These are phyloP conservation scores for Coemansia sp. DNA, from an alignment of 192 early-diverging fungal genomes.

Conservation along the genomic window DNA sequence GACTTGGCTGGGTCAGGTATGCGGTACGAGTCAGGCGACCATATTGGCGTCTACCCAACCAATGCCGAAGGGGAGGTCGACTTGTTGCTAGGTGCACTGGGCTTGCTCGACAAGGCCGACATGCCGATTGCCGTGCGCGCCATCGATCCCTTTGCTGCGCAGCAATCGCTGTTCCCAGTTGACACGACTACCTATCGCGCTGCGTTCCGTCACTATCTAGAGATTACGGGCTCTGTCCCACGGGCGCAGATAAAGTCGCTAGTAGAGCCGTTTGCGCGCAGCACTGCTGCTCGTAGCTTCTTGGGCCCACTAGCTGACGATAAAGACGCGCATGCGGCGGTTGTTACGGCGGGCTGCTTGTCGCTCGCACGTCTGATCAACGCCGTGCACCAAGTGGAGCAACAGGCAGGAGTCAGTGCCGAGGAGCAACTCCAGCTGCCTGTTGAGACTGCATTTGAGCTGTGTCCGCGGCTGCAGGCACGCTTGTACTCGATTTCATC, in stretches of 20 bases:
- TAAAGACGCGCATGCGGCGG: constrained; percentile 67
- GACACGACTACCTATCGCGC: constrained; percentile 83
- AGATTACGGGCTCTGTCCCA: constrained; percentile 76
- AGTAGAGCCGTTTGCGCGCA: constrained; percentile 63
- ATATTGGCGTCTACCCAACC: constrained; percentile 88
- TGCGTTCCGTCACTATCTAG: constrained; percentile 88
- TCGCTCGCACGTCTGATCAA: constrained; percentile 77
- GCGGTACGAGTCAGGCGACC: constrained; percentile 91
- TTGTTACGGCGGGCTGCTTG: constrained; percentile 65
- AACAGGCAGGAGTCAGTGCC: constrained; percentile 1
- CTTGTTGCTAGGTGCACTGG: constrained; percentile 63
- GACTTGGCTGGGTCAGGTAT: constrained; percentile 80
- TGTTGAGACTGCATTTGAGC: constrained; percentile 78
- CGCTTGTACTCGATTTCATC: constrained; percentile 99
- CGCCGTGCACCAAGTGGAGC: constrained; percentile 61
- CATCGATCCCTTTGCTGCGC: constrained; percentile 72
- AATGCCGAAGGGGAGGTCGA: constrained; percentile 82
- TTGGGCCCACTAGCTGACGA: constrained; percentile 63
- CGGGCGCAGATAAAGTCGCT: constrained; percentile 65
- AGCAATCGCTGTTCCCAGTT: constrained; percentile 83
- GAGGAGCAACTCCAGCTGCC: constrained; percentile 65
- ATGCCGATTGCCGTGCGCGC: constrained; percentile 68
- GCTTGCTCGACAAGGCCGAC: constrained; percentile 69
- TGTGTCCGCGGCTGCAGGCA: constrained; percentile 77
- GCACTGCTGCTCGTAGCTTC: constrained; percentile 56